Conservation (phyloP, 768 basidiomycete genomes). For the Termitomyces sp. region DNA sequence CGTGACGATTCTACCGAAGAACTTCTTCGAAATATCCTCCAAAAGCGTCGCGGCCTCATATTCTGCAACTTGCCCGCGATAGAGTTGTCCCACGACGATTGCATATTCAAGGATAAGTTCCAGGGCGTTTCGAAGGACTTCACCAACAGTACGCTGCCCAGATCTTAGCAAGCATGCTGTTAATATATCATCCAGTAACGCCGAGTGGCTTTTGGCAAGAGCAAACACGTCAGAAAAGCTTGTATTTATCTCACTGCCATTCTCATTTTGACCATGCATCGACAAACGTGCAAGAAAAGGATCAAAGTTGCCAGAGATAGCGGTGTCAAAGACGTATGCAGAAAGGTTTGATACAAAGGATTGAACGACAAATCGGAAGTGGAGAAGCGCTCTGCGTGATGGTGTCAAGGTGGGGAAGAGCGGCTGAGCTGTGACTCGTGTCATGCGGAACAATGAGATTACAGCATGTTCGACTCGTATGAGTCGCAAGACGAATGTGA, state of each 20-base stretch:
- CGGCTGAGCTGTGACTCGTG: conserved; percentile 31
- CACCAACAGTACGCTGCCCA: conserved; percentile 58
- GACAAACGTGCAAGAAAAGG: conserved; percentile 48
- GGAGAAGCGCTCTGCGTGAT: conserved; percentile 49
- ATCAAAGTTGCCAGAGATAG: conserved; percentile 72
- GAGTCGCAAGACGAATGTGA: conserved; percentile 73
- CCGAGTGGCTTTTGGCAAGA: conserved; percentile 61
- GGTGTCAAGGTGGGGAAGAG: conserved; percentile 55
- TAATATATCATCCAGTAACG: conserved; percentile 67
- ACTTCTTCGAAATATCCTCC: conserved; percentile 47
- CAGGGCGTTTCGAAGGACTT: conserved; percentile 55
- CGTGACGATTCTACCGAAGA: conserved; percentile 46
- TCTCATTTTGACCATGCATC: conserved; percentile 11
- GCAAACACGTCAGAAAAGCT: conserved; percentile 72
- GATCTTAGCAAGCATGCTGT: conserved; percentile 70
- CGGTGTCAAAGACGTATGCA: conserved; percentile 74
- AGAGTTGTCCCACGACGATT: conserved; percentile 56
- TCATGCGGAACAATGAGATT: conserved; percentile 61
- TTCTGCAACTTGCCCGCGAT: conserved; percentile 49
- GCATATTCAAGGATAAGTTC: conserved; percentile 65
- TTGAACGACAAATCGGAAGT: conserved; percentile 71
- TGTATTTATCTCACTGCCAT: neutral
- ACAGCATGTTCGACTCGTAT: conserved; percentile 72
- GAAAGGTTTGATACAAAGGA: conserved; percentile 65
- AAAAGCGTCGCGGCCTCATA: conserved; percentile 56